Evolutionary conservation across 2,329 filamentous ascomycete genomes (phyloP).

Genomic region (Cladophialophora immunda): DNA sequence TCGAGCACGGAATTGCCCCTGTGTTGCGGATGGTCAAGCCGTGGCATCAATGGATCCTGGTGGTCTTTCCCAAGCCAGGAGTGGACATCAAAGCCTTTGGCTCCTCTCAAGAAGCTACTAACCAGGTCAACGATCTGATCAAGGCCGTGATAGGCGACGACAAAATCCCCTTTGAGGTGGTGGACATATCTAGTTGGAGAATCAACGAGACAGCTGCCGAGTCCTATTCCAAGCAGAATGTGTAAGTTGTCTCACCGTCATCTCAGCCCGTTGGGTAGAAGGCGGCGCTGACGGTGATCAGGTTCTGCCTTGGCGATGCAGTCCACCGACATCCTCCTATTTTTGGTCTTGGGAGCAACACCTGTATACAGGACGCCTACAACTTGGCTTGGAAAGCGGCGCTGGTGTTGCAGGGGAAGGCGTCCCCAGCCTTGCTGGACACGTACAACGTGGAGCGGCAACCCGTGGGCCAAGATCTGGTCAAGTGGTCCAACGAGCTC

Average conservation of each 20-base stretch:
- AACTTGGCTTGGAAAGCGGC: conserved; percentile 51
- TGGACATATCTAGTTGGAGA: conserved; percentile 64
- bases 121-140: conserved; percentile 57
- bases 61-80: conserved; percentile 57
- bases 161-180: conserved; percentile 58
- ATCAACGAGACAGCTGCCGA: conserved; percentile 70
- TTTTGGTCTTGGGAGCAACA: conserved; percentile 49
- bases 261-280: conserved; percentile 62
- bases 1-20: conserved; percentile 59
- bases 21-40: conserved; percentile 69
- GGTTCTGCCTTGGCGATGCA: conserved; percentile 43
- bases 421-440: conserved; percentile 40
- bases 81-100: conserved; percentile 49
- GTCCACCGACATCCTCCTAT: conserved; percentile 49
- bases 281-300: conserved; percentile 59
- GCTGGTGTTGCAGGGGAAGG: conserved; percentile 45
- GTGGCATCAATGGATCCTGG: conserved; percentile 70
- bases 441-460: conserved; percentile 48
- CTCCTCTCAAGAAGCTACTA: conserved; percentile 43
- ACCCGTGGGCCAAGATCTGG: conserved; percentile 51
- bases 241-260: conserved; percentile 50
- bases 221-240: conserved; percentile 56
- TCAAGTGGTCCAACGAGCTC: conserved; percentile 67
- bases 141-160: conserved; percentile 64
- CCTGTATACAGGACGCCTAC: conserved; percentile 48